Conservation (phyloP, 202 grass and related monocot species). For the Digitaria exilis region DNA sequence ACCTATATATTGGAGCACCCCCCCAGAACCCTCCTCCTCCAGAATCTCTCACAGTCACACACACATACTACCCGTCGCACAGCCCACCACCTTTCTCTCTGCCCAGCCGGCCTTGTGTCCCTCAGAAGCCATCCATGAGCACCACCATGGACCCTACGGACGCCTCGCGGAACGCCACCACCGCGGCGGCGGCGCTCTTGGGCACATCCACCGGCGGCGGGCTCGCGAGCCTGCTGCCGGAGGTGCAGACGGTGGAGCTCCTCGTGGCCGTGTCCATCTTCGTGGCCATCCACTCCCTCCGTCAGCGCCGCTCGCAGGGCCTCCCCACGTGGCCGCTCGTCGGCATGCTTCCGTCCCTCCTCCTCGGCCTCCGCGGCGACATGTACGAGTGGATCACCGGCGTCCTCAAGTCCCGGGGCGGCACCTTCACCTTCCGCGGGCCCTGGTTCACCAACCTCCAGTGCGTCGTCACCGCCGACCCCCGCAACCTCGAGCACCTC, state of each 20-base stretch:
- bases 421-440: constrained; percentile 84
- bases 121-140: constrained; percentile 2
- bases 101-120: not conserved
- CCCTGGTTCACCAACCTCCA: constrained; percentile 89
- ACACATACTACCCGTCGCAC: not conserved
- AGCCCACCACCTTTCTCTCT: constrained; percentile 9
- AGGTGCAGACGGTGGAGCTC: constrained; percentile 69
- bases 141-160: constrained; percentile 20
- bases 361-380: constrained; percentile 72
- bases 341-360: constrained; percentile 89
- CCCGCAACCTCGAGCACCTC: constrained; percentile 91
- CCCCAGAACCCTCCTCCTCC: constrained; percentile 4
- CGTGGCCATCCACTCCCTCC: constrained; percentile 67
- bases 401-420: constrained; percentile 62
- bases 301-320: constrained; percentile 65
- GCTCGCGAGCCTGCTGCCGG: constrained; percentile 42
- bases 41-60: constrained; percentile 20
- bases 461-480: constrained; percentile 86
- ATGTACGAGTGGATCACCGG: constrained; percentile 95
- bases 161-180: constrained; percentile 25
- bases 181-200: not conserved
- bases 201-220: not conserved
- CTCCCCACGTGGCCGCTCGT: constrained; percentile 80
- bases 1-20: constrained; percentile 46
- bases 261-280: constrained; percentile 72